Evolutionary conservation across 2,329 filamentous ascomycete species (phyloP).

Genomic region (Phaeosphaeria sp.): DNA sequence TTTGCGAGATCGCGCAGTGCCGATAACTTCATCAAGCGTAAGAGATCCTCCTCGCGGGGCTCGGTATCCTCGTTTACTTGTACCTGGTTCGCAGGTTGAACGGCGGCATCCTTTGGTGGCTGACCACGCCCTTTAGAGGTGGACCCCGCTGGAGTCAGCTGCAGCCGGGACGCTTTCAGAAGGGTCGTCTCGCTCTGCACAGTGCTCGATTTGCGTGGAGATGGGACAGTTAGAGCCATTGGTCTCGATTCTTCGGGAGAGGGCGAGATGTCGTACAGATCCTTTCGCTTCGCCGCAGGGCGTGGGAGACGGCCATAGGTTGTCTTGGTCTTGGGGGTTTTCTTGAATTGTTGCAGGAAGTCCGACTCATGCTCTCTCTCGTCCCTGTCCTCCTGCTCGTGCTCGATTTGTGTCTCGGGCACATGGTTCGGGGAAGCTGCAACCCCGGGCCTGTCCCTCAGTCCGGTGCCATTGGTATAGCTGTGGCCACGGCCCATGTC

Average conservation of each 20-base stretch:
- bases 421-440: neutral
- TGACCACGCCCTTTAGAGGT: too few relatives aligned
- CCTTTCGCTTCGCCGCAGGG: constrained; percentile 8
- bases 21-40: too few relatives aligned
- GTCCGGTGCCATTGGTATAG: neutral
- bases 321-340: constrained; percentile 1
- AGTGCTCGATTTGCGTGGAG: constrained; percentile 12
- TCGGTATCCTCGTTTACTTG: too few relatives aligned
- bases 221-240: constrained; percentile 23
- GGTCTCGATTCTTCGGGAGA: constrained; percentile 19
- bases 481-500: neutral
- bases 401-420: neutral
- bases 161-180: constrained; percentile 15
- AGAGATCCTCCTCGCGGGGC: too few relatives aligned
- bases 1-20: too few relatives aligned
- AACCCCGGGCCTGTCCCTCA: neutral
- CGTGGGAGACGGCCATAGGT: neutral
- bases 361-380: neutral
- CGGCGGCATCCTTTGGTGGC: too few relatives aligned
- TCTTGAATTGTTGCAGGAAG: neutral
- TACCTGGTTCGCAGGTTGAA: too few relatives aligned
- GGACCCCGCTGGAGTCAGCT: neutral
- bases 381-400: neutral
- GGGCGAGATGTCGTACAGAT: constrained; percentile 25
- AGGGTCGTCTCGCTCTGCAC: constrained; percentile 13